Evolutionary conservation across 2,329 filamentous ascomycete species (phyloP).

Genomic region (Pyrenochaeta sp.): DNA sequence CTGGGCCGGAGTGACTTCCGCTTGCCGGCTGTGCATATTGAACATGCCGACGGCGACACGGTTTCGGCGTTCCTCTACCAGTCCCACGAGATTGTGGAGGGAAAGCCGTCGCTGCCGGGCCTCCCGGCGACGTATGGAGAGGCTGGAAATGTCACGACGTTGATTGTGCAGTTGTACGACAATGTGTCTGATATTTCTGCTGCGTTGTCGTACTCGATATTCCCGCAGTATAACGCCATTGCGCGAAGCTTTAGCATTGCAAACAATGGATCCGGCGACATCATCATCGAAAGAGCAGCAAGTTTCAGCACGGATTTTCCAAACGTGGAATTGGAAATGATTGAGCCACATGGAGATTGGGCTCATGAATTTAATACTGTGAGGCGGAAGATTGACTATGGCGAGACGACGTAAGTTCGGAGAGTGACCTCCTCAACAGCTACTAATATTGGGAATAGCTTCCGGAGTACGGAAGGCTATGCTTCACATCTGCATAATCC

Average conservation of each 20-base stretch:
- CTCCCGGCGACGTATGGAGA: constrained; percentile 67
- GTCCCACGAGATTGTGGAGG: constrained; percentile 62
- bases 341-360: constrained; percentile 70
- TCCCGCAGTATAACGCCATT: constrained; percentile 67
- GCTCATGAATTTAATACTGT: constrained; percentile 64
- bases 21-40: constrained; percentile 66
- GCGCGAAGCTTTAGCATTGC: constrained; percentile 68
- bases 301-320: constrained; percentile 70
- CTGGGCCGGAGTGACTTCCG: constrained; percentile 70
- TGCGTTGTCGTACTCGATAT: constrained; percentile 69
- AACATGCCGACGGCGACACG: constrained; percentile 65
- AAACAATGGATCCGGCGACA: constrained; percentile 62
- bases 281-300: constrained; percentile 64
- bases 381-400: constrained; percentile 64
- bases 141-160: constrained; percentile 64
- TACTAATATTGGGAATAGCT: constrained; percentile 52
- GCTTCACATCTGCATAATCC: constrained; percentile 71
- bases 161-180: constrained; percentile 66
- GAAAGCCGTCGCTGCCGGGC: constrained; percentile 64
- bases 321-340: constrained; percentile 66
- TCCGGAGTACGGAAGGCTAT: constrained; percentile 68
- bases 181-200: constrained; percentile 65
- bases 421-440: background rate
- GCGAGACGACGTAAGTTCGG: constrained; percentile 45
- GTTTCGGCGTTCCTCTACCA: constrained; percentile 66